A percentile compares a stretch with the other conserved stretches of the same genome.
These are phyloP conservation scores for Aspergillus sp. DNA, from an alignment of 2,329 filamentous ascomycete genomes.

Conservation along the genomic window DNA sequence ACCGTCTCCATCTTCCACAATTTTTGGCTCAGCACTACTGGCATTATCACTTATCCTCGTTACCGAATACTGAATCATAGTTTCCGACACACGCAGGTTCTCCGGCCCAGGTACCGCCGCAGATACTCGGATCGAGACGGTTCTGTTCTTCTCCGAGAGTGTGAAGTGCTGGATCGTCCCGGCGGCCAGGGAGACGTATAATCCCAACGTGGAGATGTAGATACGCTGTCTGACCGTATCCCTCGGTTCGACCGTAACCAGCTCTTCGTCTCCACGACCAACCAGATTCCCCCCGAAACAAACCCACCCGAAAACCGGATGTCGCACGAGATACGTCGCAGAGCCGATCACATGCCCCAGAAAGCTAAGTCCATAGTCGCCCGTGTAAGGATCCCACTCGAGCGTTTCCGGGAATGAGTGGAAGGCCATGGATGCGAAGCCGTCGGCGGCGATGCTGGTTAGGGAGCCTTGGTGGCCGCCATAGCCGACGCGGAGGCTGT, in stretches of 20 bases:
- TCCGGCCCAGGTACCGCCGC: no score
- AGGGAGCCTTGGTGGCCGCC: constrained; percentile 51
- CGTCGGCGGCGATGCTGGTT: constrained; percentile 52
- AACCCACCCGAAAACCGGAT: constrained; percentile 42
- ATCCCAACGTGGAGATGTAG: not conserved
- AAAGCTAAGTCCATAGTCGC: constrained; percentile 56
- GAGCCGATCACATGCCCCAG: constrained; percentile 49
- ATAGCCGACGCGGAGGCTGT: constrained; percentile 52
- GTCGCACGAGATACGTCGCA: constrained; percentile 46
- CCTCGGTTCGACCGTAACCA: not conserved
- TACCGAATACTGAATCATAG: no score
- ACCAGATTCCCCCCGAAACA: constrained; percentile 45
- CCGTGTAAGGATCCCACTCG: constrained; percentile 53
- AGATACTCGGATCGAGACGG: no score
- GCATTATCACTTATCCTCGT: no score
- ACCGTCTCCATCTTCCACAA: no score
- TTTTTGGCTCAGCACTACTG: no score
- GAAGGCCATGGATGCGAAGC: constrained; percentile 53
- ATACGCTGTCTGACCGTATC: not conserved
- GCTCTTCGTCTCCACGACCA: not conserved
- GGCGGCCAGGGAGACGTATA: not conserved
- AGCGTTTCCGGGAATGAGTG: constrained; percentile 55
- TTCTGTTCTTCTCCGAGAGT: not conserved
- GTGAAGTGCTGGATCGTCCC: not conserved
- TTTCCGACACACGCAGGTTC: no score